Evolutionary conservation across 768 basidiomycete species (phyloP).

Genomic region (Tephrocybe sp.): DNA sequence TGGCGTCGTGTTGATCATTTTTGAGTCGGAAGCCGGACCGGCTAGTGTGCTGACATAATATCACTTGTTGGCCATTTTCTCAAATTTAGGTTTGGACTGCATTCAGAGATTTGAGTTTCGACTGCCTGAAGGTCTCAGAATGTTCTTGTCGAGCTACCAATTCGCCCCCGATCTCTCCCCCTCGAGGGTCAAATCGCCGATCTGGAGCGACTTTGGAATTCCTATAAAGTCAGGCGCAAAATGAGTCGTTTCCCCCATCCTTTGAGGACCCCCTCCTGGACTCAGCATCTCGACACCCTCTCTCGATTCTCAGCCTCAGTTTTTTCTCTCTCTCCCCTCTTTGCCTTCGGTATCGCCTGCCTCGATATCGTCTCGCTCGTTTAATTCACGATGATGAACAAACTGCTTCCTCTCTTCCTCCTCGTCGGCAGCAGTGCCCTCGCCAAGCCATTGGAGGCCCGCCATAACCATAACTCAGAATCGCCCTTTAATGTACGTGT

Average conservation of each 20-base stretch:
- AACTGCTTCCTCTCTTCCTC: slow-evolving; percentile 18
- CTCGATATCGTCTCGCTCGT: slow-evolving; percentile 11
- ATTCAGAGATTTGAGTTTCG: slow-evolving; percentile 16
- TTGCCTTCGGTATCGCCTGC: background rate
- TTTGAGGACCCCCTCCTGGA: slow-evolving; percentile 16
- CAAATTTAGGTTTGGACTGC: slow-evolving; percentile 3
- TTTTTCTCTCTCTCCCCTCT: background rate
- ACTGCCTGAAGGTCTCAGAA: slow-evolving; percentile 15
- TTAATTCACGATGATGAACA: slow-evolving; percentile 11
- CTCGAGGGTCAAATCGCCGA: slow-evolving; percentile 9
- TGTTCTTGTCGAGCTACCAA: slow-evolving; percentile 1
- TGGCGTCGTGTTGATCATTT: too few relatives aligned
- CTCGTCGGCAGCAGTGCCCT: slow-evolving; percentile 12
- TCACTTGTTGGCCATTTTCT: background rate
- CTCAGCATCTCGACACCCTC: background rate
- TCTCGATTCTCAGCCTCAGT: slow-evolving; percentile 2
- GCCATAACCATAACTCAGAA: too few relatives aligned
- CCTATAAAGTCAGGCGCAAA: slow-evolving; percentile 14
- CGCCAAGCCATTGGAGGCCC: slow-evolving; percentile 17
- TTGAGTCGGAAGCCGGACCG: too few relatives aligned
- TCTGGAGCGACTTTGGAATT: slow-evolving; percentile 3
- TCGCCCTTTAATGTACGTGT: too few relatives aligned
- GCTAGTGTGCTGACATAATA: background rate
- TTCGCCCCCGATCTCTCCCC: slow-evolving; percentile 5
- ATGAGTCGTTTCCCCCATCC: slow-evolving; percentile 9